Evolutionary conservation across 176 grass and related monocot species (phyloP).

Genomic region (Oryza officinalis): DNA sequence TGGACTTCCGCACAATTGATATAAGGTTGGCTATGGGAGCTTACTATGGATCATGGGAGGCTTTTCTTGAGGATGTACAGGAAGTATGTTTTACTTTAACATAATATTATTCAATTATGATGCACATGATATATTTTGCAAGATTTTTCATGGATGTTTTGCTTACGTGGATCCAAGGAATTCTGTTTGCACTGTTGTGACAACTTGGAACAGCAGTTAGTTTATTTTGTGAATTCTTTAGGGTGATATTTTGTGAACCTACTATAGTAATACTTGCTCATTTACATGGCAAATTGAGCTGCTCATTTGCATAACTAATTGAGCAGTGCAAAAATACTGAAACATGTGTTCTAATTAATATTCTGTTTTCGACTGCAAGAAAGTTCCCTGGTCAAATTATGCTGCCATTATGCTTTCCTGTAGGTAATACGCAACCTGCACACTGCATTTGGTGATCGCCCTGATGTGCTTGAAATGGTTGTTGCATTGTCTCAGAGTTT

Average conservation of each 20-base stretch:
- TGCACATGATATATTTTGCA: background rate
- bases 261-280: background rate
- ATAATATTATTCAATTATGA: constrained; percentile 31
- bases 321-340: background rate
- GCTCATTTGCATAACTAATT: background rate
- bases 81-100: constrained; percentile 62
- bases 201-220: constrained; percentile 8
- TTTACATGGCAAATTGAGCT: background rate
- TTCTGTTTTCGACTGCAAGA: constrained; percentile 12
- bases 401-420: constrained; percentile 28
- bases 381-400: constrained; percentile 37
- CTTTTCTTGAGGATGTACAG: constrained; percentile 90
- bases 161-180: background rate
- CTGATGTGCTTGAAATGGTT: constrained; percentile 72
- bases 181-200: constrained; percentile 21
- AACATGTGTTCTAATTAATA: constrained; percentile 14
- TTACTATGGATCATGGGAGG: constrained; percentile 82
- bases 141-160: constrained; percentile 8
- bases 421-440: constrained; percentile 86
- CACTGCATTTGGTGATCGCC: constrained; percentile 65
- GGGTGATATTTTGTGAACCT: background rate
- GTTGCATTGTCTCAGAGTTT: constrained; percentile 64
- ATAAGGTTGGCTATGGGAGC: constrained; percentile 84
- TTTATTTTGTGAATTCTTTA: background rate
- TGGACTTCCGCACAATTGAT: constrained; percentile 98